Conservation (phyloP, 306 rosid species). For the Bauhinia variegata region DNA sequence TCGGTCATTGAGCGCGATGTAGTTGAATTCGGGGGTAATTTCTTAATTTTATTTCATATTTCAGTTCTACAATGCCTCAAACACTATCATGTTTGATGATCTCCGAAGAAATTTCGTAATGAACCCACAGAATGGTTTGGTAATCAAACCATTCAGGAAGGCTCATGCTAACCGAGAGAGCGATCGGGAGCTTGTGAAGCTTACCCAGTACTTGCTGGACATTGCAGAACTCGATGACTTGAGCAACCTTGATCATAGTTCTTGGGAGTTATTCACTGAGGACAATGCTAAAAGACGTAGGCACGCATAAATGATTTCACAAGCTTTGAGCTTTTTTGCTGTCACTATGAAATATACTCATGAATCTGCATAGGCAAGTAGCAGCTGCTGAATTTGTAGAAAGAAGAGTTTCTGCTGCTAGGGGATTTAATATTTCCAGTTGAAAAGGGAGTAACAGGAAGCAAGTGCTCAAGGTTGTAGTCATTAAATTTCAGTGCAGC, state of each 20-base stretch:
- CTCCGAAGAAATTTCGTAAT: conserved; percentile 90
- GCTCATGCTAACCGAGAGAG: conserved; percentile 85
- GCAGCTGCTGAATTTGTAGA: conserved; percentile 15
- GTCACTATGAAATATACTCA: no score
- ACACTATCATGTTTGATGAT: conserved; percentile 93
- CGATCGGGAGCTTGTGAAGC: conserved; percentile 86
- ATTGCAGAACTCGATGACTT: conserved; percentile 91
- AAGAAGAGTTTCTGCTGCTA: conserved; percentile 8
- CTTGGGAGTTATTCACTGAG: conserved; percentile 69
- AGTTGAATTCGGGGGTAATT: conserved; percentile 30
- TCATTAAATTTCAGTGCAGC: conserved; percentile 14
- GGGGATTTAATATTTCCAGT: conserved; percentile 29
- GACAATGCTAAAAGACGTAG: conserved; percentile 80
- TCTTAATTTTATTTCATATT: no score
- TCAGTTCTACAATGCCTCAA: conserved; percentile 79
- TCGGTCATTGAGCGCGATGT: neutral
- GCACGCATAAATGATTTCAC: conserved; percentile 45
- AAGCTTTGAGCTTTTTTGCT: neutral
- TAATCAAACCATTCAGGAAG: conserved; percentile 91
- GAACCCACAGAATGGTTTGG: conserved; percentile 97
- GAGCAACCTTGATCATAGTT: conserved; percentile 68
- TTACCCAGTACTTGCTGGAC: conserved; percentile 84
- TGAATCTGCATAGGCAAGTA: conserved; percentile 29
- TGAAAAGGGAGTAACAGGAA: conserved; percentile 25
- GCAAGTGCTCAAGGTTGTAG: conserved; percentile 8